Percentiles rank a stretch among this genome's conserved stretches.
phyloP scores from a whole-genome alignment of 257 asterid species.

The Scutellaria minor region DNA sequence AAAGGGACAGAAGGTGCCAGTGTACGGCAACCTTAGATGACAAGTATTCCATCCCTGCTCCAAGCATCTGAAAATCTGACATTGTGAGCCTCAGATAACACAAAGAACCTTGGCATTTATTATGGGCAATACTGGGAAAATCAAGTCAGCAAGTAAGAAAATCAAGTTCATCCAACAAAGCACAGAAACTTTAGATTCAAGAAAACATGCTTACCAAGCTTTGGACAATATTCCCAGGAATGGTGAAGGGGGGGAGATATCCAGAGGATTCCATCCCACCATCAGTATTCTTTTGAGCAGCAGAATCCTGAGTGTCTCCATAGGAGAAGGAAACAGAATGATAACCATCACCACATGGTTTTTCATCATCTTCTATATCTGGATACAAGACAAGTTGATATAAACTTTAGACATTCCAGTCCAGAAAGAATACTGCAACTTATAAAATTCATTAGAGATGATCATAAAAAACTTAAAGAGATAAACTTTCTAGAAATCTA shows the following conservation, averaged over 20 bases:
- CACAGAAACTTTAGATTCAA: constrained; percentile 26
- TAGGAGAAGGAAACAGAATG: constrained; percentile 72
- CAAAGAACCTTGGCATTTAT: constrained; percentile 51
- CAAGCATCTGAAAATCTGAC: constrained; percentile 98
- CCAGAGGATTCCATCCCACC: constrained; percentile 55
- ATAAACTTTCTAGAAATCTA: constrained; percentile 29
- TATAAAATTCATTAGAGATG: constrained; percentile 4
- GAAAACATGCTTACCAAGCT: constrained; percentile 73
- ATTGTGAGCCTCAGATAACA: constrained; percentile 77
- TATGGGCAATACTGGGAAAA: constrained; percentile 57
- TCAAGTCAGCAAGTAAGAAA: constrained; percentile 50
- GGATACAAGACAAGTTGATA: constrained; percentile 33
- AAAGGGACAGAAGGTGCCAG: constrained; percentile 89
- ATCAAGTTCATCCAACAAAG: constrained; percentile 36
- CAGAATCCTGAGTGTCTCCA: constrained; percentile 52
- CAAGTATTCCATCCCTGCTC: constrained; percentile 83
- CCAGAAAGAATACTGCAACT: not conserved
- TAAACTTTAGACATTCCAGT: constrained; percentile 15
- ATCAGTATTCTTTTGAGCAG: constrained; percentile 53
- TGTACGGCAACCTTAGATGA: constrained; percentile 82
- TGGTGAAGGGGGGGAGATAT: constrained; percentile 70
- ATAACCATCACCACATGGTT: constrained; percentile 46
- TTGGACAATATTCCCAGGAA: constrained; percentile 66
- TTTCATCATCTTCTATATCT: constrained; percentile 64
- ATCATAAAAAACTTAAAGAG: constrained; percentile 16